Conservation (phyloP, 163 green algal species). For the Volvox carteri region DNA sequence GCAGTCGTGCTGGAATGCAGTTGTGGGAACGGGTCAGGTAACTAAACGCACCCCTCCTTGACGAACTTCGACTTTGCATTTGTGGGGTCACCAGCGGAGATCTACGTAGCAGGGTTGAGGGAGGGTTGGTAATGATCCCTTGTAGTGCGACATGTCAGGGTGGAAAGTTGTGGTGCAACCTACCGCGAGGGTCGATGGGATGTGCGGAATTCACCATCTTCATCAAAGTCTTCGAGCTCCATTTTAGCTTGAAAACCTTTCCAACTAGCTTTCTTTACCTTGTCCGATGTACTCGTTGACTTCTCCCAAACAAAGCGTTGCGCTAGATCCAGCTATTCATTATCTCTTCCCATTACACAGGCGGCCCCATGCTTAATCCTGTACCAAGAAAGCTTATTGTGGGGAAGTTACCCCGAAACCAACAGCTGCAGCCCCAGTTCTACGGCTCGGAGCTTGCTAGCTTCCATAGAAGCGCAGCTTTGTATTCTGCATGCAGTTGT, state of each 20-base stretch:
- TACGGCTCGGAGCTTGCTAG: not conserved
- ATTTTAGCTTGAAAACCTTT: not conserved
- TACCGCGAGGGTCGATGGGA: not conserved
- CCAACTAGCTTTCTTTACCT: too few relatives aligned
- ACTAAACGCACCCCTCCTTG: not conserved
- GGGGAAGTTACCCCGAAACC: too few relatives aligned
- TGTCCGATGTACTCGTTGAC: not conserved
- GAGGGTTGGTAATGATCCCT: not conserved
- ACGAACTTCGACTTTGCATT: not conserved
- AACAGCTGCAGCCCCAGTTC: not conserved
- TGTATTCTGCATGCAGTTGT: not conserved
- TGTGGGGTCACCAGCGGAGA: not conserved
- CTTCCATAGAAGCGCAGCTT: not conserved
- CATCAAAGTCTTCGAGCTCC: slow-evolving; percentile 53
- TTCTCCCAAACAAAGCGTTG: not conserved
- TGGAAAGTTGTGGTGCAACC: not conserved
- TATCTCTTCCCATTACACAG: too few relatives aligned
- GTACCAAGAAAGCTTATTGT: too few relatives aligned
- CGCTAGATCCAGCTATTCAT: too few relatives aligned
- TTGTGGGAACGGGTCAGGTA: too few relatives aligned
- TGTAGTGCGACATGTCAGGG: not conserved
- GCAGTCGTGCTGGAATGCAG: too few relatives aligned
- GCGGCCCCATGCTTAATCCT: too few relatives aligned
- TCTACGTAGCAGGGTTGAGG: not conserved
- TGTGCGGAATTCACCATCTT: not conserved